Evolutionary conservation across 768 basidiomycete genomes (phyloP), one percentile per base, ranked within the genome.

Genomic region (Agrocybe pediades): DNA sequence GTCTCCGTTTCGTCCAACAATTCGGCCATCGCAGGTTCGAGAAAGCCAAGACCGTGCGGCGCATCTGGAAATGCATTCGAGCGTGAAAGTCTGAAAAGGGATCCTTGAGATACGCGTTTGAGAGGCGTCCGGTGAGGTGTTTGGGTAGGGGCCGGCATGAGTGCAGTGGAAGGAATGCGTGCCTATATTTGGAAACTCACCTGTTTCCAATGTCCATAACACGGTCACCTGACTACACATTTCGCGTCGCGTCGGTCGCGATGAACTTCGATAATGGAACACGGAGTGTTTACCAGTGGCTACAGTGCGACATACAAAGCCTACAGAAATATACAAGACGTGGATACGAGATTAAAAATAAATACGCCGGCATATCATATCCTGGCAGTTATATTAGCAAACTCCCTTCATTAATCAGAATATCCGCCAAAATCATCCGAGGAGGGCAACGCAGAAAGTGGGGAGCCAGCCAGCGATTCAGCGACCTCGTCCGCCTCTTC

Each of bases 41-140:
- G 79, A 62, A 95, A 95, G 0, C 88, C 90, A 25, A 95, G 82
- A 1, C 90, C 90, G 62, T 91, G 85, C 0, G 92, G 89, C 1
- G 92, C 88, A 70, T 90, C 82, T 49, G 84, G 80, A 58, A 84
- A 83, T 9, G 83, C 79, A 16, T 79, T 81, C 0, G 92, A 94
- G 36, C 87, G 85, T 16, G 93, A 94, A 41, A 95, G 79, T 16
- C 87, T 85, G 51, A 91, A 88, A 13, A 98, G 83, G 2, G 95
- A 97, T 27, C 93, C 91, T 53, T 95, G 94, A 0, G 95, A 96
- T 55, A 95, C 84, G 51, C 95, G 89, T 40, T 88, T 82, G 20
- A 98, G 82, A 7, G 95, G 95, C 9, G 92, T 95, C 36, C 88
- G 81, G 51, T 85, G 88, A 6, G 85, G 81, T 7, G 83, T 81